Evolutionary conservation across 805 yeast species (phyloP), one percentile per base, ranked within the genome.

Genomic region (Zygosaccharomyces bailii): DNA sequence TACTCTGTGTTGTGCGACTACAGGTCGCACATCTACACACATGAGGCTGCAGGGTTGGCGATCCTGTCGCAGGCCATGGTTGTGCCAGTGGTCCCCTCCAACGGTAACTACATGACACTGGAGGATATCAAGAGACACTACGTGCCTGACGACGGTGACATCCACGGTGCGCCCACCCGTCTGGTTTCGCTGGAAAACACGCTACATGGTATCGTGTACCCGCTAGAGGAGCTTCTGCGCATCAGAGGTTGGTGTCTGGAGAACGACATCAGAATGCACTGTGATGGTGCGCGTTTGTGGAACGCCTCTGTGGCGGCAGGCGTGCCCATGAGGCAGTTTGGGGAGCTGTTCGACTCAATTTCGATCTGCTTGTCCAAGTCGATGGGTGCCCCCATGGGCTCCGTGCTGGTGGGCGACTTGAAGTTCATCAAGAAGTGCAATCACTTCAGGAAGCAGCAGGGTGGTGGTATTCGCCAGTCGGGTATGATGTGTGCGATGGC

Each of bases 211-310:
- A 72, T 84, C 29, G 67, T 90, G 35, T 75, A 78, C 64, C 98
- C 98, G 6, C 56, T 82, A 34, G 91, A 83, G 25, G 96, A 90
- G 62, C 73, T 90, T 44, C 68, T 69, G 46, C 76, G 78, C 45
- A 90, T 90, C 55, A 75, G 84, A 34, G 73, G 68, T 33, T 90
- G 86, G 74, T 86, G 91, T 51, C 71, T 73, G 42, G 75, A 68
- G 21, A 72, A 81, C 53, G 72, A 71, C 43, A 66, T 86, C 44
- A 74, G 70, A 44, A 64, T 89, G 53, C 97, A 91, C 59, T 78
- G 89, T 56, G 98, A 90, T 63, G 98, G 97, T 50, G 98, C 97
- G n/a, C 76, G 98, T 56, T 68, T 90, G 40, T 89, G 95, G 90
- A 86, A 86, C 63, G 96, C 96, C n/a, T 71, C 80, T 32, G 84